Conservation (phyloP, 208 protist species). For the Leishmania gerbilli region DNA sequence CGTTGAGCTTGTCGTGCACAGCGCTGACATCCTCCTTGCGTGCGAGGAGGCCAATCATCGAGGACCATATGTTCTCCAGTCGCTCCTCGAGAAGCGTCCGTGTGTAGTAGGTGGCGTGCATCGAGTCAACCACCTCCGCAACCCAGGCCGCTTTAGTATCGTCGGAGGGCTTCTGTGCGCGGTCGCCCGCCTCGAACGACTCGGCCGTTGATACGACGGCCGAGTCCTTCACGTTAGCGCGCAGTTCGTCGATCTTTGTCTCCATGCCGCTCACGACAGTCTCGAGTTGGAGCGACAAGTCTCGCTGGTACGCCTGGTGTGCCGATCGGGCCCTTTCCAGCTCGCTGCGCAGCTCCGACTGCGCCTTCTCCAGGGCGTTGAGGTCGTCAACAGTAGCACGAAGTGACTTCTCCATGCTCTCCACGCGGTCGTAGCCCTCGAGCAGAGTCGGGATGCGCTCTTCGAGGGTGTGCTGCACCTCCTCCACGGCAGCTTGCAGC, state of each 20-base stretch:
- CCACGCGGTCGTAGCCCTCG: background rate
- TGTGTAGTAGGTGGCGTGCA: conserved; percentile 35
- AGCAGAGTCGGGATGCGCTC: background rate
- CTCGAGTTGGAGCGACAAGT: conserved; percentile 7
- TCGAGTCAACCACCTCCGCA: conserved; percentile 18
- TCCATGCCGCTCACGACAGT: background rate
- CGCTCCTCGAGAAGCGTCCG: conserved; percentile 63
- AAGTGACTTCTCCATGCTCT: background rate
- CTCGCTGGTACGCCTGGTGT: background rate
- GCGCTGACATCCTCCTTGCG: conserved; percentile 67
- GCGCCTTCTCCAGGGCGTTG: background rate
- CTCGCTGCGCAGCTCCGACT: background rate
- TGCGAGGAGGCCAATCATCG: conserved; percentile 57
- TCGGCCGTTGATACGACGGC: background rate
- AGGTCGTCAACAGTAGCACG: conserved; percentile 5
- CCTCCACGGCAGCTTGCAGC: conserved; percentile 3
- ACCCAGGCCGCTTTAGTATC: conserved; percentile 5
- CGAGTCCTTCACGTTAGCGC: background rate
- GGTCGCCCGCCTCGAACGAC: background rate
- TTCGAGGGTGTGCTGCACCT: background rate
- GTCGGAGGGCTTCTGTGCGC: background rate
- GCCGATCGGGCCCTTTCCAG: background rate
- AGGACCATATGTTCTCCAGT: conserved; percentile 75
- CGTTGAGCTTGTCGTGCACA: conserved; percentile 65
- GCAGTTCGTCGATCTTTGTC: conserved; percentile 1